phyloP scores from a whole-genome alignment of 176 grass and related monocot genomes.

The Olyra latifolia region DNA sequence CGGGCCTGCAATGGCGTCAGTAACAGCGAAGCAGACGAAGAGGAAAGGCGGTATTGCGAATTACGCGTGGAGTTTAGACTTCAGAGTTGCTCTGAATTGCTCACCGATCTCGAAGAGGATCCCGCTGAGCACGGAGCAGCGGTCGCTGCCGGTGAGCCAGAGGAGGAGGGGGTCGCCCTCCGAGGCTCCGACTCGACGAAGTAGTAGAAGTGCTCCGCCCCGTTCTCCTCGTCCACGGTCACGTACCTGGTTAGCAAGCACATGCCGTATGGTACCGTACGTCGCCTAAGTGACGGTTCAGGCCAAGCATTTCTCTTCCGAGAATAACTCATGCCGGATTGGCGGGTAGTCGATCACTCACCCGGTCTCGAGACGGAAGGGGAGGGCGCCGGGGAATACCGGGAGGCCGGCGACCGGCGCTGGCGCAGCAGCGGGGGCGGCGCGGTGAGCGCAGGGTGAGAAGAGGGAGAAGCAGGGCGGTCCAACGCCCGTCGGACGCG shows the following conservation, averaged over 20 bases:
- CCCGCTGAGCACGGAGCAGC: constrained; percentile 29
- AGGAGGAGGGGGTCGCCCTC: constrained; percentile 28
- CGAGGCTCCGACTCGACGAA: constrained; percentile 42
- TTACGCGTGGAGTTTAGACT: too few relatives aligned
- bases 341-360: too few relatives aligned
- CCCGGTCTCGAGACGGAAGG: constrained; percentile 14
- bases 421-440: background rate
- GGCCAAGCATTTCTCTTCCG: too few relatives aligned
- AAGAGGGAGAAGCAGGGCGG: too few relatives aligned
- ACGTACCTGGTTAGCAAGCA: too few relatives aligned
- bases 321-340: too few relatives aligned
- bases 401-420: background rate
- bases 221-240: constrained; percentile 37
- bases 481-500: too few relatives aligned
- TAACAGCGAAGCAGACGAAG: background rate
- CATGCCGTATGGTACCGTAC: too few relatives aligned
- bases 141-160: constrained; percentile 37
- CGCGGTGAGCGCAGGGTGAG: too few relatives aligned
- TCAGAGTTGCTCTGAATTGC: too few relatives aligned
- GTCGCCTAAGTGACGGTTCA: too few relatives aligned
- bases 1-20: background rate
- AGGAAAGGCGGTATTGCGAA: too few relatives aligned
- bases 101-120: constrained; percentile 29
- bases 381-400: constrained; percentile 3
- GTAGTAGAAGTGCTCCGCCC: constrained; percentile 42